Evolutionary conservation across 306 rosid species (phyloP), one percentile per base, ranked within the genome.

Genomic region (Begonia peltatifolia): DNA sequence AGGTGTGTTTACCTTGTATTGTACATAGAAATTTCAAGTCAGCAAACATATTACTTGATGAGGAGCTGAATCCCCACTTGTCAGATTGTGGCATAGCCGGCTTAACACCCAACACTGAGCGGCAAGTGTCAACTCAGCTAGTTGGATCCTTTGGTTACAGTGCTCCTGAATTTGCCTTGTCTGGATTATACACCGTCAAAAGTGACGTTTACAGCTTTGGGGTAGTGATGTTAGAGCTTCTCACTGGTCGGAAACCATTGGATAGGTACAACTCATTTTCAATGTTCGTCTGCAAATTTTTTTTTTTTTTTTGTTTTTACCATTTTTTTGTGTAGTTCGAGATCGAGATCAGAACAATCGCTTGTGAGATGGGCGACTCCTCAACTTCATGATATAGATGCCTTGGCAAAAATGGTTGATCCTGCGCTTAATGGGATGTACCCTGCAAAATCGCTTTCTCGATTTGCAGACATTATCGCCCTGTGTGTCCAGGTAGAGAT

Each of bases 281-380:
- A 30, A 30, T 30, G 23, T 3, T 20, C 2, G 23, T 20, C 23
- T 20, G 23, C 23, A 20, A n/a, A n/a, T 2, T 12, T 42, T 44
- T n/a, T 44, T 0, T 44, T 44, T n/a, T 44, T 44, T n/a, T 44
- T 3, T 44, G 48, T 14, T 57, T 5, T 3, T 6, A 30, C 38
- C 38, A 30, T 30, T 58, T 63, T 57, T 20, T 12, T 59, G 57
- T 67, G 38, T 30, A 92, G 99, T 81, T 86, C 96, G 35, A 63
- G 99, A 67, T 74, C 43, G 41, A 73, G 99, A 82, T 68, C 96
- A 41, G 99, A 92, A 66, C 96, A 92, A 46, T 92, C 96, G 15
- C 96, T 92, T 42, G 99, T 92, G 56, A 79, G 99, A 62, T 92
- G 99, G 99, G 99, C 99, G 22, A 83, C 96, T 11, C 99, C 99